Percentiles rank a stretch among this genome's conserved stretches.
phyloP scores from a whole-genome alignment of 352 stramenopile genomes.

The Phytopythium montanum region DNA sequence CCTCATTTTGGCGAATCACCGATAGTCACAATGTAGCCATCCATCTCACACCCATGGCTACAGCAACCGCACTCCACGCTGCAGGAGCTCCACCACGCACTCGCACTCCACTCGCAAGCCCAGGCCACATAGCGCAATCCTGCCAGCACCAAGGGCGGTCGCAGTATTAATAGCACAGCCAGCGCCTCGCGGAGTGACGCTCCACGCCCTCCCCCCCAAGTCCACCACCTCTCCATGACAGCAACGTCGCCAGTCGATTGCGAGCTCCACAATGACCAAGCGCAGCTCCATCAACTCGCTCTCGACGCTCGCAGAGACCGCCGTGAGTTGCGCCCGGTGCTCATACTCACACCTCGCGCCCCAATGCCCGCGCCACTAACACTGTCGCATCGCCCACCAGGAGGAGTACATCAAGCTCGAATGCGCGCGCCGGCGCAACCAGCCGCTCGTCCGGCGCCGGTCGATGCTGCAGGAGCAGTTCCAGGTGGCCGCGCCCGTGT shows the following conservation, averaged over 20 bases:
- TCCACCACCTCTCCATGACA: not conserved
- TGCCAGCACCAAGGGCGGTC: not conserved
- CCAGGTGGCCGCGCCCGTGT: conserved; percentile 27
- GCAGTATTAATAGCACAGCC: not conserved
- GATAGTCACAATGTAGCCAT: too few species aligned
- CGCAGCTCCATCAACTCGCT: conserved; percentile 11
- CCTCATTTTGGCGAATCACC: too few species aligned
- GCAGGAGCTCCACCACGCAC: too few species aligned
- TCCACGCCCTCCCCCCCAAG: too few species aligned
- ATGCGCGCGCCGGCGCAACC: conserved; percentile 46
- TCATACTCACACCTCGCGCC: too few species aligned
- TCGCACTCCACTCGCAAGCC: not conserved
- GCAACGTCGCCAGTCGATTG: not conserved
- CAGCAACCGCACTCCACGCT: too few species aligned
- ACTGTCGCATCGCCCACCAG: conserved; percentile 12
- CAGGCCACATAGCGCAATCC: too few species aligned
- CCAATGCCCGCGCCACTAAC: not conserved
- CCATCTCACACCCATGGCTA: too few species aligned
- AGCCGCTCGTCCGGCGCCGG: conserved; percentile 29
- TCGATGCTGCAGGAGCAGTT: conserved; percentile 50
- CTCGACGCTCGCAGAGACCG: conserved; percentile 38
- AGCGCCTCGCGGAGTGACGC: not conserved
- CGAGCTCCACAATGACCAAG: conserved; percentile 6
- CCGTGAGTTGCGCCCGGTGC: conserved; percentile 7
- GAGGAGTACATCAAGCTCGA: conserved; percentile 59